Percentiles rank a stretch among this genome's conserved stretches.
Evolutionary conservation across 352 stramenopile genomes (phyloP).

Genomic region (Phytopythium aichiense): DNA sequence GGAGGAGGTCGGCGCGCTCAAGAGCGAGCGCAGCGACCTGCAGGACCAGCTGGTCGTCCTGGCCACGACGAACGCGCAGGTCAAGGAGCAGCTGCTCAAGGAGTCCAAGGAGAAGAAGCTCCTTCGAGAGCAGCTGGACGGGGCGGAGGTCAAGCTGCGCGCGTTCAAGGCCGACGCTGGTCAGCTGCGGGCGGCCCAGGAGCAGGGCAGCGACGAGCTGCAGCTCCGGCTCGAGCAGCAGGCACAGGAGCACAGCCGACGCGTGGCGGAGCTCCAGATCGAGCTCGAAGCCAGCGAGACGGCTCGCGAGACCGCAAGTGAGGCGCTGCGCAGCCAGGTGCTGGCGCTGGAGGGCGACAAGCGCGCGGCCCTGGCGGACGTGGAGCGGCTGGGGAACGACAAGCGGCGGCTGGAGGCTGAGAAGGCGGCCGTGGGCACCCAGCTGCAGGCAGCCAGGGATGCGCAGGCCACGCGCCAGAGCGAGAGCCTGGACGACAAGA

Average conservation of each 20-base stretch:
- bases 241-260: conserved; percentile 11
- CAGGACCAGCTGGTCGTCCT: conserved; percentile 26
- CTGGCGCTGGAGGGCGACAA: conserved; percentile 18
- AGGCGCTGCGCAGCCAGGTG: conserved; percentile 16
- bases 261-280: conserved; percentile 13
- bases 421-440: conserved; percentile 7
- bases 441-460: conserved; percentile 3
- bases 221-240: conserved; percentile 17
- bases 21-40: conserved; percentile 20
- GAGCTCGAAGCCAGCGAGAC: conserved; percentile 15
- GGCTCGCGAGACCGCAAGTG: conserved; percentile 20
- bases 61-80: conserved; percentile 22
- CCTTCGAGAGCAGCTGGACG: conserved; percentile 26
- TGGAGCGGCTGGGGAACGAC: conserved; percentile 28
- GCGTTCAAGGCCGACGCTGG: background rate
- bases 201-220: conserved; percentile 2
- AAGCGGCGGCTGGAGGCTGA: conserved; percentile 34
- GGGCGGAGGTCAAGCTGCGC: conserved; percentile 8
- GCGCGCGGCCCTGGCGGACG: conserved; percentile 10
- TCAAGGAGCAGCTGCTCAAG: conserved; percentile 38
- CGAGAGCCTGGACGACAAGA: conserved; percentile 4
- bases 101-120: conserved; percentile 41
- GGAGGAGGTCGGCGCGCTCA: conserved; percentile 14
- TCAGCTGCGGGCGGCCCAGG: background rate
- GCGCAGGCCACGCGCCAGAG: background rate